These are phyloP conservation scores for Solanum appendiculatum DNA, from an alignment of 257 asterid genomes.

Conservation along the genomic window DNA sequence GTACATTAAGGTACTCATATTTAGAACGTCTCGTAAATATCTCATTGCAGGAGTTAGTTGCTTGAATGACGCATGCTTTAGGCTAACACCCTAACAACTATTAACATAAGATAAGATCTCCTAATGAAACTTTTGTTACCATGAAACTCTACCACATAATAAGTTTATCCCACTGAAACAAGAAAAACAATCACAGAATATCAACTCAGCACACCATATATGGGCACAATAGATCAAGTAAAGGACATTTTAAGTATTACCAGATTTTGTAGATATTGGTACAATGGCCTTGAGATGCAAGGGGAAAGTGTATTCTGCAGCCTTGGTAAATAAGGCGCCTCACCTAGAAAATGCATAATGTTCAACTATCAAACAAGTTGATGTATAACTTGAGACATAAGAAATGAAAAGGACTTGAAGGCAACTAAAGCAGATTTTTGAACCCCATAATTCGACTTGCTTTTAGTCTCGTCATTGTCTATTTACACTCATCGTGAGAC, in stretches of 20 bases:
- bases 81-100: background rate
- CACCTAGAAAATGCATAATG: slow-evolving; percentile 33
- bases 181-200: background rate
- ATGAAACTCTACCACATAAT: background rate
- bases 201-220: background rate
- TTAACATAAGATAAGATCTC: background rate
- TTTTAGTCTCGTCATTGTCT: background rate
- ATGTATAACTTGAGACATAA: background rate
- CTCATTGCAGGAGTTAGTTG: background rate
- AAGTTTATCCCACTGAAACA: background rate
- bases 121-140: background rate
- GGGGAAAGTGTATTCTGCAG: slow-evolving; percentile 22
- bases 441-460: background rate
- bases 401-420: background rate
- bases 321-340: slow-evolving; percentile 25
- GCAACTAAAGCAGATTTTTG: background rate
- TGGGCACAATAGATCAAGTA: background rate
- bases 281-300: slow-evolving; percentile 40
- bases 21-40: background rate
- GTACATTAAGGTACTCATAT: background rate
- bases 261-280: slow-evolving; percentile 43
- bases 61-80: background rate
- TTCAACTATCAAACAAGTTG: background rate
- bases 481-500: background rate
- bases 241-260: slow-evolving; percentile 23